Evolutionary conservation across 2,329 filamentous ascomycete genomes (phyloP), one percentile per base, ranked within the genome.

Genomic region (Aspergillus fischeri): DNA sequence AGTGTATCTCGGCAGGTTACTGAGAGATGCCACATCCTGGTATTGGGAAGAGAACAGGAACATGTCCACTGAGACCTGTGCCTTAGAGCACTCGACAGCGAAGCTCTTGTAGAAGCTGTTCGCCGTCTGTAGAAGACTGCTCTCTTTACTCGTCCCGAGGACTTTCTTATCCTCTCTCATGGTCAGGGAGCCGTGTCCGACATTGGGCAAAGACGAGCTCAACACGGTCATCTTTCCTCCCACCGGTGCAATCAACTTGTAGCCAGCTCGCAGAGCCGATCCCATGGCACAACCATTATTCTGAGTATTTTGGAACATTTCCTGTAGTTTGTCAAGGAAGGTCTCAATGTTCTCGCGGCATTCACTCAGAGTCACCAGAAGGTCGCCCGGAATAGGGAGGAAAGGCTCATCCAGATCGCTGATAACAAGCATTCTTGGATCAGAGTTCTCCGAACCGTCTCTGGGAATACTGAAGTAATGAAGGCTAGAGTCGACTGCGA

Each of bases 51-150:
- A 94, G 78, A 96, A 97, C 52, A 97, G 81, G 80, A 97, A 97
- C 92, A 97, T 97, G 73, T 97, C 92, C 65, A 99, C 92, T 0
- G 92, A 97, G 28, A 99, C 94, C 75, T 99, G 94, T 65, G 95
- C 96, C 80, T 99, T 99, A 41, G 92, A 97, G 76, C 94, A 99
- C 73, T 99, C 94, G 3, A 99, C 94, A 0, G 94, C 94, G 69
- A 99, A 99, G 68, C 91, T 96, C 82, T 99, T 99, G 83, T 97
- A 99, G 77, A 97, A 99, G 70, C 90, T 92, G 78, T 92, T 97
- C 44, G 86, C 90, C 0, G 94, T 97, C 73, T 97, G 93, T 53
- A 99, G 80, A 32, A 99, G 82, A 60, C 83, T 81, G 63, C 85
- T 91, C 73, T 99, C 94, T 75, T 97, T 97, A 64, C 88, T 92